Evolutionary conservation across 495 filamentous ascomycete genomes (phyloP), one percentile per base, ranked within the genome.

Genomic region (Ascobolus immersus): DNA sequence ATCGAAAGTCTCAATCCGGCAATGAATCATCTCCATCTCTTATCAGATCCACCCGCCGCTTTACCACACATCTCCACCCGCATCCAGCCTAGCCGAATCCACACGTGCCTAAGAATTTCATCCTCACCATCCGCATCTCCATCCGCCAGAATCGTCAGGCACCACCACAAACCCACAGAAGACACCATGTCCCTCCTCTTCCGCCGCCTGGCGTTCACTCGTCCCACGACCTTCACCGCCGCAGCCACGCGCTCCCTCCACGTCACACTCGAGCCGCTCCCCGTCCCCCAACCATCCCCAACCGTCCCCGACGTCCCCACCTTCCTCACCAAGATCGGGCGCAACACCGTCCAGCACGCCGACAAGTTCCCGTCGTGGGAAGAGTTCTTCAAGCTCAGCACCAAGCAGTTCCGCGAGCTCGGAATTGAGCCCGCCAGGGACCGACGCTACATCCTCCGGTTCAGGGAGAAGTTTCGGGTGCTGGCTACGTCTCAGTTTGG

Each of bases 261-360:
- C 45, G 18, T 44, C 33, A 28, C 50, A 19, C 14, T 38, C 35
- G 35, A 30, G 13, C 44, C 55, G 9, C 55, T 55, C 9, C 38
- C 47, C 15, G 57, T 84, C 30, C 84, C 84, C 2, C 35, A 55
- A 6, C 69, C 78, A 4, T 93, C 73, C 6, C 71, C 75, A 8
- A 79, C 84, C 45, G 69, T 93, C 31, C 86, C 86, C 8, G 74
- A 96, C 47, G 65, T 75, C 34, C 37, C 61, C 37, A 92, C 81
- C 32, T 94, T 96, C 57, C 76, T 96, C 37, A 75, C 64, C 4
- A 54, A 90, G 20, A 96, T 96, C 55, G 86, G 86, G 47, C 86
- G 86, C 37, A 67, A 69, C 41, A 66, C 90, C 42, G 65, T 61
- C 33, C 65, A 75, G 41, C 77, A 93, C 53, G 66, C 71, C 8